These are phyloP conservation scores for Coemansia sp. DNA, from an alignment of 192 early-diverging fungal genomes.

Conservation along the genomic window DNA sequence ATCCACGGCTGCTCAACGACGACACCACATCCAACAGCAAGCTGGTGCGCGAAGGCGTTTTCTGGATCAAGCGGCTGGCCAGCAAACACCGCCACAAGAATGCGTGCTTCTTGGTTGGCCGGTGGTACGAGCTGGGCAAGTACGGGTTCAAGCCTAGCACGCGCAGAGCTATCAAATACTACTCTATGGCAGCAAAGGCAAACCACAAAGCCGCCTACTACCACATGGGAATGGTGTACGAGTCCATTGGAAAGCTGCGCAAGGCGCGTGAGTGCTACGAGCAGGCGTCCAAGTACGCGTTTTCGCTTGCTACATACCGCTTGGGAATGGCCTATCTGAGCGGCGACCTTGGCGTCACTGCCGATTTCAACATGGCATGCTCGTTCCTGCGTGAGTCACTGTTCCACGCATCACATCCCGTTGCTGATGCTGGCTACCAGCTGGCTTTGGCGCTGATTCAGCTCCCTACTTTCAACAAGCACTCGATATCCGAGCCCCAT, in stretches of 20 bases:
- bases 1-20: constrained; percentile 16
- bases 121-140: constrained; percentile 53
- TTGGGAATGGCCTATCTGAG: constrained; percentile 53
- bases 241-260: constrained; percentile 28
- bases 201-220: constrained; percentile 38
- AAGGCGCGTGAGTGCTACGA: constrained; percentile 49
- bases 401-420: constrained; percentile 49
- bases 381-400: constrained; percentile 50
- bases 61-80: constrained; percentile 52
- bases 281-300: constrained; percentile 39
- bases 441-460: constrained; percentile 51
- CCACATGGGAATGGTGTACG: constrained; percentile 37
- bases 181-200: constrained; percentile 31
- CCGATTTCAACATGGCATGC: constrained; percentile 53
- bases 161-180: constrained; percentile 46
- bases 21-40: constrained; percentile 27
- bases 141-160: constrained; percentile 43
- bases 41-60: constrained; percentile 51
- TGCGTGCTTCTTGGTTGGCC: constrained; percentile 48
- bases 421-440: constrained; percentile 53
- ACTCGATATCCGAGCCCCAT: constrained; percentile 43
- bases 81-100: constrained; percentile 39
- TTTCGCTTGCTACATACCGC: constrained; percentile 43
- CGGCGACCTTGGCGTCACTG: constrained; percentile 42
- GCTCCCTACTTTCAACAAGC: constrained; percentile 46